These are phyloP conservation scores for Amauroascus verrucosus DNA, from an alignment of 2,329 filamentous ascomycete genomes.

Conservation along the genomic window DNA sequence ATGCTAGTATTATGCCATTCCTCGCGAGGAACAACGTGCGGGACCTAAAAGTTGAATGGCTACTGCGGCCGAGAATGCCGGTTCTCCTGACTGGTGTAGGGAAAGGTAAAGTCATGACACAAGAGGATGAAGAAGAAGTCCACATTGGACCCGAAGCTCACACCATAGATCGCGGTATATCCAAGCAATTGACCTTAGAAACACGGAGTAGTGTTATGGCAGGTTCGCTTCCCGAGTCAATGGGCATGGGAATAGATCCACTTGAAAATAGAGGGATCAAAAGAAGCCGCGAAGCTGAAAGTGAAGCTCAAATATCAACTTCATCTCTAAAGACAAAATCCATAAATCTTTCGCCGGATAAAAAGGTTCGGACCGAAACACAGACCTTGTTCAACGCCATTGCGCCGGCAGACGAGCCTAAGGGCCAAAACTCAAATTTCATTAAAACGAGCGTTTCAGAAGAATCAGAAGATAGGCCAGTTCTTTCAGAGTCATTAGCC, in stretches of 20 bases:
- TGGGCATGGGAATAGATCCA: not conserved
- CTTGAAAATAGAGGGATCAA: not conserved
- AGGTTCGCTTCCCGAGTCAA: not conserved
- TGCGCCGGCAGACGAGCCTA: not conserved
- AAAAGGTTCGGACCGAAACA: slow-evolving; percentile 3
- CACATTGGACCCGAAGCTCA: not conserved
- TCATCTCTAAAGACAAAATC: not conserved
- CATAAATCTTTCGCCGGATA: not conserved
- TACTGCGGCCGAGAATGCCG: slow-evolving; percentile 49
- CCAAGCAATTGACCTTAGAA: not conserved
- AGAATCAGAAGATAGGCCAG: not conserved
- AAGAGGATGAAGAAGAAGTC: slow-evolving; percentile 1
- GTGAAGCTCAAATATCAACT: not conserved
- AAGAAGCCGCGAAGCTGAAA: not conserved
- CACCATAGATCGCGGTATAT: not conserved
- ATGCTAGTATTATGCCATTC: slow-evolving; percentile 70
- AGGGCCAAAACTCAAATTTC: not conserved
- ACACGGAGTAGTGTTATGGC: not conserved
- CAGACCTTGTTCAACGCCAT: not conserved
- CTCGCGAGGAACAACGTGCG: slow-evolving; percentile 55
- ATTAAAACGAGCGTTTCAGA: not conserved
- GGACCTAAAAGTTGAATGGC: slow-evolving; percentile 58
- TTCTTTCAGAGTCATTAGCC: not conserved
- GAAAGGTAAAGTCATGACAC: slow-evolving; percentile 21
- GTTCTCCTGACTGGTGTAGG: slow-evolving; percentile 27